A percentile compares a stretch with the other conserved stretches of the same genome.
Evolutionary conservation across 192 early-diverging fungal genomes (phyloP).

Genomic region (Haplosporangium gracile): DNA sequence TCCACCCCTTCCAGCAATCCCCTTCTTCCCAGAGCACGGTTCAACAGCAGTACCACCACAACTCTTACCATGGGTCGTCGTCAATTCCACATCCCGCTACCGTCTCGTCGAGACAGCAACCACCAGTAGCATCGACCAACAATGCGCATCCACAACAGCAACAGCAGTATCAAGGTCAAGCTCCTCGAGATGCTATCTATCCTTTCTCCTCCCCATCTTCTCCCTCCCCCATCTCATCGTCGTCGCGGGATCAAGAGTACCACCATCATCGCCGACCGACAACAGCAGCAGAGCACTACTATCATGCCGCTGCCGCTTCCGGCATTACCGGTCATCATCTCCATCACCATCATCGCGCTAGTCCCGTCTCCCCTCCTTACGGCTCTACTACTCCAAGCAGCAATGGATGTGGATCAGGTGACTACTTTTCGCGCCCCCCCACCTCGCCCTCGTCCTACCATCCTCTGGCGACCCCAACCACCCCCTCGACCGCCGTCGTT

Average conservation of each 20-base stretch:
- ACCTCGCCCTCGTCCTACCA: conserved; percentile 16
- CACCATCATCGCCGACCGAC: conserved; percentile 15
- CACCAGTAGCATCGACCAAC: neutral
- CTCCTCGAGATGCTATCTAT: conserved; percentile 24
- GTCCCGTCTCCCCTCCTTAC: conserved; percentile 20
- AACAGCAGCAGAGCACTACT: neutral
- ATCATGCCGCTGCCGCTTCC: neutral
- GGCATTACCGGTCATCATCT: neutral
- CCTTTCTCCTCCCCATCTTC: conserved; percentile 13
- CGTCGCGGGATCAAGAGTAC: conserved; percentile 32
- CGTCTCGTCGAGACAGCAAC: neutral
- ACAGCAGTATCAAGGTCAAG: conserved; percentile 37
- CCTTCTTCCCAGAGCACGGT: conserved; percentile 12
- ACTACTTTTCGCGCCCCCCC: conserved; percentile 41
- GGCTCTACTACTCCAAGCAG: neutral
- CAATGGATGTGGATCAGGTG: conserved; percentile 16
- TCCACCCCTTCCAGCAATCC: conserved; percentile 18
- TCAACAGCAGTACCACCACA: neutral
- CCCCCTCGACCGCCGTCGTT: conserved; percentile 3
- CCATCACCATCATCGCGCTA: conserved; percentile 1
- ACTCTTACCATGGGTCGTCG: conserved; percentile 8
- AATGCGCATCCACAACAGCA: neutral
- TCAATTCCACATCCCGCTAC: conserved; percentile 45
- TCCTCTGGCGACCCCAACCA: conserved; percentile 31
- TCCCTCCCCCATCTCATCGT: neutral